Conservation (phyloP, 345 rosid species). For the Eucalyptus guilfoylei region DNA sequence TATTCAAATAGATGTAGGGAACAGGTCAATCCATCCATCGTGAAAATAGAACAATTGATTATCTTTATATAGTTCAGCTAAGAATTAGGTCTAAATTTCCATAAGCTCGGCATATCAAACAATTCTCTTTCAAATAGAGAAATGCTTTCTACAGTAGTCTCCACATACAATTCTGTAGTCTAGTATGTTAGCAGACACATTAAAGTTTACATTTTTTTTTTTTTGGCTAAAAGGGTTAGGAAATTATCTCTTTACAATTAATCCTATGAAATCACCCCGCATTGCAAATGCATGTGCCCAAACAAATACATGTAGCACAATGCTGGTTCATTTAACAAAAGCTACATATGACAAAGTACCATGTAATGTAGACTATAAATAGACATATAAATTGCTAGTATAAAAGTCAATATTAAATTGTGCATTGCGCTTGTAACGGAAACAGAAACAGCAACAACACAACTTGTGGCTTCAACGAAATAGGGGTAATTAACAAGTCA, state of each 20-base stretch:
- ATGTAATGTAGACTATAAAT: neutral
- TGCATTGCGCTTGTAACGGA: neutral
- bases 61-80: neutral
- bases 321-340: neutral
- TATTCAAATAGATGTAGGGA: neutral
- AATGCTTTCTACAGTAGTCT: neutral
- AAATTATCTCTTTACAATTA: neutral
- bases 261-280: too few species aligned
- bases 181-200: neutral
- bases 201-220: neutral
- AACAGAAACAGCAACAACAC: neutral
- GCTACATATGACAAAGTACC: neutral
- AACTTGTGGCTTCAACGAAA: neutral
- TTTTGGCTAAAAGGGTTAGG: neutral
- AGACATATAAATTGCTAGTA: neutral
- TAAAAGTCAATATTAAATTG: neutral
- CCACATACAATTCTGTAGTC: neutral
- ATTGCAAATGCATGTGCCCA: too few species aligned
- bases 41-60: neutral
- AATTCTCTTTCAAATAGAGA: neutral
- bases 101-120: neutral
- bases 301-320: neutral
- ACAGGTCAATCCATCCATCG: fast-evolving
- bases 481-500: neutral
- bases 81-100: neutral